Conservation (phyloP, 179 eudicot genomes). For the Silene noctiflora region DNA sequence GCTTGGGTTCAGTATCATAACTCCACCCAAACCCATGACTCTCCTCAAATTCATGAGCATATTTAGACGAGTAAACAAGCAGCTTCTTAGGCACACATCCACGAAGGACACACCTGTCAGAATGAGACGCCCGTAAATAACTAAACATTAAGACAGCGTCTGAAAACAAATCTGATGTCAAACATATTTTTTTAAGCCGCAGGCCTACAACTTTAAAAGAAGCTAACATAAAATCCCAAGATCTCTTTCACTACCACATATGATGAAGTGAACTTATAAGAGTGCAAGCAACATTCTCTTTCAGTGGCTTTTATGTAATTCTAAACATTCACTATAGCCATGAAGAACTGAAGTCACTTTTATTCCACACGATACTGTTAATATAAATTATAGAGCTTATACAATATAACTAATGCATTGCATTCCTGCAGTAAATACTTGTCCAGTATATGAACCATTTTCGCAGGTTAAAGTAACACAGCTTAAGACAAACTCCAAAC, state of each 20-base stretch:
- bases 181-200: slow-evolving; percentile 9
- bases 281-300: background rate
- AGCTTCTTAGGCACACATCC: slow-evolving; percentile 98
- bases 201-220: background rate
- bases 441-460: background rate
- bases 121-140: slow-evolving; percentile 9
- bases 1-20: slow-evolving; percentile 82
- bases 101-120: slow-evolving; percentile 81
- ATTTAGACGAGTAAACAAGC: slow-evolving; percentile 87
- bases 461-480: background rate
- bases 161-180: background rate
- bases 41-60: slow-evolving; percentile 89
- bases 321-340: background rate
- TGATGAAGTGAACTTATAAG: background rate
- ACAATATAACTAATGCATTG: background rate
- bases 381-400: background rate
- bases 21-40: slow-evolving; percentile 94
- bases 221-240: background rate
- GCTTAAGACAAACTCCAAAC: background rate
- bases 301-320: background rate
- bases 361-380: background rate
- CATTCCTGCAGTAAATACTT: background rate
- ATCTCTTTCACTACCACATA: slow-evolving; percentile 8
- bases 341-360: background rate
- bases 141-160: background rate